Evolutionary conservation across 345 rosid species (phyloP).

Genomic region (Clausena lansium): DNA sequence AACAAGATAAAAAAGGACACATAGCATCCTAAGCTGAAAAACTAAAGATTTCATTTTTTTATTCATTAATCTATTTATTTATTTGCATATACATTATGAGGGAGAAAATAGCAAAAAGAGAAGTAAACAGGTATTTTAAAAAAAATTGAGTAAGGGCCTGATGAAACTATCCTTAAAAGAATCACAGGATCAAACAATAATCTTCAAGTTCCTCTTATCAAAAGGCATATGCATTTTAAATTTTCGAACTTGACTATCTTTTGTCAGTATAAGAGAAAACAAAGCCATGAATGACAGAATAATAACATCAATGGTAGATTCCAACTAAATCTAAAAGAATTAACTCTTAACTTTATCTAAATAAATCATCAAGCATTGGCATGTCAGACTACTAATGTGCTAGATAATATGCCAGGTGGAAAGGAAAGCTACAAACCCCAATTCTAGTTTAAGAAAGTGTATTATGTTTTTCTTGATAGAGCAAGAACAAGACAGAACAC

Average conservation of each 20-base stretch:
- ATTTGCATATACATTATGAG: not conserved
- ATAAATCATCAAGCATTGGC: not conserved
- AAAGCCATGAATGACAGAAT: not conserved
- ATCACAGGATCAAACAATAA: not conserved
- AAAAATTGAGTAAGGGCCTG: not conserved
- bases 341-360: not conserved
- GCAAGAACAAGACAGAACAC: not conserved
- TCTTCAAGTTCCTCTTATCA: not conserved
- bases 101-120: not conserved
- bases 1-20: not conserved
- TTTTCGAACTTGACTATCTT: not conserved
- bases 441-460: not conserved
- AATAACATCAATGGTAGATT: not conserved
- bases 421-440: not conserved
- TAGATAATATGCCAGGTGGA: not conserved
- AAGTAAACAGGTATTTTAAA: not conserved
- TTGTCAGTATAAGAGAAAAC: not conserved
- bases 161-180: not conserved
- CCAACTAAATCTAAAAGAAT: not conserved
- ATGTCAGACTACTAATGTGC: too few species aligned
- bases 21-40: not conserved
- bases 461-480: not conserved
- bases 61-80: not conserved
- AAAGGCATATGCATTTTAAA: not conserved
- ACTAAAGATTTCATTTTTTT: not conserved